Evolutionary conservation across 228 moss, liverwort and hornwort species (phyloP).

Genomic region (Sphagnum fallax): DNA sequence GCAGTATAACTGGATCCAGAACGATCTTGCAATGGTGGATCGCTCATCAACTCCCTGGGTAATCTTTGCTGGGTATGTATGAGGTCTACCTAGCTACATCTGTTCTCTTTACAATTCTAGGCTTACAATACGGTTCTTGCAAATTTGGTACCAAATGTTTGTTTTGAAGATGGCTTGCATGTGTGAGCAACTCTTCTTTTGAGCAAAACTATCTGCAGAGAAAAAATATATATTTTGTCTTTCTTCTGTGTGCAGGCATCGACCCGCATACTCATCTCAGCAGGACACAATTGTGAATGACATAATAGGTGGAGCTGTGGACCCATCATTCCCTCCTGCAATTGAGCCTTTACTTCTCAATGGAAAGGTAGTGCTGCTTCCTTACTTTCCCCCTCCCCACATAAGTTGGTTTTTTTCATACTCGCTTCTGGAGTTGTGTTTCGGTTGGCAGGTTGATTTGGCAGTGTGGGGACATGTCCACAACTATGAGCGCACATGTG

Average conservation of each 20-base stretch:
- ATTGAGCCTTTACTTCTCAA: conserved; percentile 73
- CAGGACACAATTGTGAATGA: neutral
- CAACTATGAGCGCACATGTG: conserved; percentile 60
- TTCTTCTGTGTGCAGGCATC: conserved; percentile 40
- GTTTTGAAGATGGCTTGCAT: too few relatives aligned
- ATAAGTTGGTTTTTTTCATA: too few relatives aligned
- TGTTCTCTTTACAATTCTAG: too few relatives aligned
- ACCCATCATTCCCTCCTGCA: conserved; percentile 21
- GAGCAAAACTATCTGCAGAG: too few relatives aligned
- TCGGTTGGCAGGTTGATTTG: conserved; percentile 35
- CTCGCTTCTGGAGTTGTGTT: too few relatives aligned
- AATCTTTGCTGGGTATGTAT: conserved; percentile 64
- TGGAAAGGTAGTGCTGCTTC: conserved; percentile 31
- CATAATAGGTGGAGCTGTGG: conserved; percentile 39
- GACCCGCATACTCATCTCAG: conserved; percentile 70
- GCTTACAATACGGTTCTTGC: too few relatives aligned
- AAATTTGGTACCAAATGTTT: too few relatives aligned
- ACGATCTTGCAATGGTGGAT: conserved; percentile 62
- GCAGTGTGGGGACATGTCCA: conserved; percentile 65
- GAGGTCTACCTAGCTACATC: too few relatives aligned
- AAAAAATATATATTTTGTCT: too few relatives aligned
- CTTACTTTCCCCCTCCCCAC: too few relatives aligned
- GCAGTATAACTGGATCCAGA: conserved; percentile 73
- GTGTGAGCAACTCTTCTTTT: too few relatives aligned
- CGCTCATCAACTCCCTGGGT: conserved; percentile 75